Evolutionary conservation across 2,329 filamentous ascomycete species (phyloP).

Genomic region (Colletotrichum sp.): DNA sequence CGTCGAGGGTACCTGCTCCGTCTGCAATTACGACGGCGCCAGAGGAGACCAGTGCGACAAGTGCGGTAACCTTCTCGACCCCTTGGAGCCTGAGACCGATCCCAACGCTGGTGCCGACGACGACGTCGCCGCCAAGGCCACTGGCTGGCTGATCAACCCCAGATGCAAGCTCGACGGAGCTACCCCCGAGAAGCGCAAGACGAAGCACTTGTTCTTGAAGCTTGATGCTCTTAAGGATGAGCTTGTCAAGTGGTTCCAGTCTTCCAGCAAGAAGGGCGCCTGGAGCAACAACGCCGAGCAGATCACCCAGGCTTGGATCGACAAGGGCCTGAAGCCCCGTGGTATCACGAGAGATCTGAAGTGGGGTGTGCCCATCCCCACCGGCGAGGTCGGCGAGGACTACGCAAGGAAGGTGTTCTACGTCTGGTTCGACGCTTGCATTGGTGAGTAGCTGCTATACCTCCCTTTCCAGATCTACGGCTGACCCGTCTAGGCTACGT

Average conservation of each 20-base stretch:
- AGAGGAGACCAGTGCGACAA: slow-evolving; percentile 71
- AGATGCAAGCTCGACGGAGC: slow-evolving; percentile 91
- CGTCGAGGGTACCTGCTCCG: slow-evolving; percentile 79
- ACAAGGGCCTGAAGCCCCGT: slow-evolving; percentile 82
- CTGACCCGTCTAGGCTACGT: slow-evolving; percentile 71
- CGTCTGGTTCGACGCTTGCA: slow-evolving; percentile 51
- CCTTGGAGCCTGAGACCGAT: slow-evolving; percentile 61
- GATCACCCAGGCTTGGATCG: slow-evolving; percentile 83
- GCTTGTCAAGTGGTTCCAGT: slow-evolving; percentile 78
- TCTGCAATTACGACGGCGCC: slow-evolving; percentile 75
- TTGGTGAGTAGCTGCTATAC: not conserved
- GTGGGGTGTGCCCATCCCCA: slow-evolving; percentile 75
- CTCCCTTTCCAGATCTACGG: not conserved
- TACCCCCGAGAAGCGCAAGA: slow-evolving; percentile 78
- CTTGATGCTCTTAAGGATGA: slow-evolving; percentile 82
- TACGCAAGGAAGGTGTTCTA: slow-evolving; percentile 79
- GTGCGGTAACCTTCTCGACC: slow-evolving; percentile 75
- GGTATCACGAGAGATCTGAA: slow-evolving; percentile 92
- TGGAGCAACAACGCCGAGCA: slow-evolving; percentile 79
- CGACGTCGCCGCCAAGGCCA: slow-evolving; percentile 36
- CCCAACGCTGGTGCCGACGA: slow-evolving; percentile 30
- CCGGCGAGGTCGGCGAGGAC: slow-evolving; percentile 52
- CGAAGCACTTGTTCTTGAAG: slow-evolving; percentile 89
- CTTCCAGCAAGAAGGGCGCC: slow-evolving; percentile 73
- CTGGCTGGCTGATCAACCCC: slow-evolving; percentile 73